Evolutionary conservation across 2,329 filamentous ascomycete genomes (phyloP).

Genomic region (Penicillium brasilianum): DNA sequence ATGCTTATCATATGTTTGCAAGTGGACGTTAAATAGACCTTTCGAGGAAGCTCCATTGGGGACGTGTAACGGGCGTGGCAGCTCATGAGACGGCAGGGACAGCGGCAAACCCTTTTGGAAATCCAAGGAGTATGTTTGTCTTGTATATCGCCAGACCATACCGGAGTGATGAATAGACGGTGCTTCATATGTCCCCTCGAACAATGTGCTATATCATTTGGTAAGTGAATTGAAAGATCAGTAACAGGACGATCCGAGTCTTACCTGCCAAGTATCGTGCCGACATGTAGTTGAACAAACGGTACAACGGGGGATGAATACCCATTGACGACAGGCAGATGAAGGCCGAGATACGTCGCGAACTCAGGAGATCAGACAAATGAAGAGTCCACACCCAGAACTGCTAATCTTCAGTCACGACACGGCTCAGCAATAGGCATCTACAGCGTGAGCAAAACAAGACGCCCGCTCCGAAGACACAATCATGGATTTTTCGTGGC

Average conservation of each 20-base stretch:
- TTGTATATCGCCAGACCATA: conserved; percentile 11
- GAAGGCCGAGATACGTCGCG: conserved; percentile 12
- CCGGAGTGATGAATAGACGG: conserved; percentile 16
- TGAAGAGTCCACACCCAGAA: conserved; percentile 6
- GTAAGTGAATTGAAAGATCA: background rate
- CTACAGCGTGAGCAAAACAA: background rate
- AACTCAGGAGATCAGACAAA: conserved; percentile 11
- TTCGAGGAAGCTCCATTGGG: conserved; percentile 1
- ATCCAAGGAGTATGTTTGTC: conserved; percentile 13
- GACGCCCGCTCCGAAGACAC: conserved; percentile 7
- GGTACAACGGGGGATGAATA: conserved; percentile 9
- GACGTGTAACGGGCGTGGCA: background rate
- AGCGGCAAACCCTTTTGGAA: conserved; percentile 9
- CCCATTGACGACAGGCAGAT: conserved; percentile 11
- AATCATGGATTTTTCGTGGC: conserved; percentile 15
- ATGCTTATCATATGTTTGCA: conserved; percentile 4
- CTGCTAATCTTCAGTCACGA: conserved; percentile 11
- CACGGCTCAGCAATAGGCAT: conserved; percentile 3
- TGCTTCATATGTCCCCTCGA: conserved; percentile 17
- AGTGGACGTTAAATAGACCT: background rate
- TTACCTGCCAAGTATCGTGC: conserved; percentile 19
- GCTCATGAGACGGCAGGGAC: conserved; percentile 1
- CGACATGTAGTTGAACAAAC: conserved; percentile 13
- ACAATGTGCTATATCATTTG: conserved; percentile 9
- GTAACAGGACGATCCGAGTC: background rate